Evolutionary conservation across 495 filamentous ascomycete species (phyloP), one percentile per base, ranked within the genome.

Genomic region (Recurvomyces mirabilis): DNA sequence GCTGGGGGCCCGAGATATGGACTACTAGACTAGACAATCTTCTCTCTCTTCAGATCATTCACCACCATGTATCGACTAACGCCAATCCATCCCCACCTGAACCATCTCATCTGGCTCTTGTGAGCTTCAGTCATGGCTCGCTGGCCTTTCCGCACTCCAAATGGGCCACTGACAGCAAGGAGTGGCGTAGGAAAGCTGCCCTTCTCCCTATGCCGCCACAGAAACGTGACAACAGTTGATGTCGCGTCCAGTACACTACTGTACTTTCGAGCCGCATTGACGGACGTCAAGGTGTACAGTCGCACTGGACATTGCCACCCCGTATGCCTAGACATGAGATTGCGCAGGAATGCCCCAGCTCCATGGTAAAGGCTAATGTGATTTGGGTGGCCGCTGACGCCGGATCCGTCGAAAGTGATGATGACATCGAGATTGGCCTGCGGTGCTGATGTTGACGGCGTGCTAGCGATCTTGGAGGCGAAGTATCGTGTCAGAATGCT

Each of bases 31-130:
- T 26, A 56, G 1, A 38, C 32, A 15, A 71, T 51, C 52, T 64
- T 74, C 64, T 83, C 84, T 54, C 77, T 66, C 59, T 70, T 73
- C 61, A 95, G 57, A 63, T 95, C 88, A 66, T 98, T 98, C 2
- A 98, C 73, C 48, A 83, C 74, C 91, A 98, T 96, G 66, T 96
- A 98, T 46, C 91, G 68, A 46, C 86, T 87, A 43, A 94, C 53
- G 4, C 72, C 70, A 55, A 98, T 93, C 91, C 91, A 98, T 0
- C 87, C 87, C 78, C 86, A 96, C 9, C 91, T 74, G 58, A 96
- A 98, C 91, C 91, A 98, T 28, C 81, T 72, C 91, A 98, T 98
- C 72, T 98, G 91, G 63, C 88, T 95, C 68, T 75, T 68, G 65
- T 98, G 91, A 9, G 78, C 87, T 36, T 70, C 67, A 0, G 80